Conservation (phyloP, 2,329 filamentous ascomycete genomes). For the Cryoendolithus antarcticus region DNA sequence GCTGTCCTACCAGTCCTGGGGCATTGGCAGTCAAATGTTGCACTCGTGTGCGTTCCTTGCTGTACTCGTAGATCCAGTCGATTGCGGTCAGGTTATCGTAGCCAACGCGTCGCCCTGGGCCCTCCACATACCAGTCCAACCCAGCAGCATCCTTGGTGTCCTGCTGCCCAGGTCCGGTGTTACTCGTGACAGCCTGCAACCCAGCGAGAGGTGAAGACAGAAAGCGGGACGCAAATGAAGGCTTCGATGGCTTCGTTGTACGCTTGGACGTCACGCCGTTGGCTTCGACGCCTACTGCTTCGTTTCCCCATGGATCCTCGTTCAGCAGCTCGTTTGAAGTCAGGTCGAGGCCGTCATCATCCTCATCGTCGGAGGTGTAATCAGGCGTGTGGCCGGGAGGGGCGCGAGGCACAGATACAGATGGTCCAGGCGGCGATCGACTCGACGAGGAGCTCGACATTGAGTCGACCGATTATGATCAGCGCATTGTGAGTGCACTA, state of each 20-base stretch:
- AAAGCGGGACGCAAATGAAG: slow-evolving; percentile 33
- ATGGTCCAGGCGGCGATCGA: slow-evolving; percentile 20
- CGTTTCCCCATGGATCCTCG: slow-evolving; percentile 12
- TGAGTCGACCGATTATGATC: slow-evolving; percentile 11
- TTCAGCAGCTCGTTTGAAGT: slow-evolving; percentile 38
- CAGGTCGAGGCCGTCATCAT: slow-evolving; percentile 25
- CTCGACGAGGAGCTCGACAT: slow-evolving; percentile 25
- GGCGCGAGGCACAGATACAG: slow-evolving; percentile 33
- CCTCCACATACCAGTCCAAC: slow-evolving; percentile 79
- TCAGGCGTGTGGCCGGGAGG: slow-evolving; percentile 22
- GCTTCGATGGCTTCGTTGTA: slow-evolving; percentile 39
- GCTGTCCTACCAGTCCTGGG: slow-evolving; percentile 58
- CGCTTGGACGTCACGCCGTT: slow-evolving; percentile 55
- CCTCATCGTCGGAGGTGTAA: slow-evolving; percentile 21
- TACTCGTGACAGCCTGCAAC: slow-evolving; percentile 20
- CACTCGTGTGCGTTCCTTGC: slow-evolving; percentile 81
- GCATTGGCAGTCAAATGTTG: slow-evolving; percentile 60
- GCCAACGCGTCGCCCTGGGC: slow-evolving; percentile 75
- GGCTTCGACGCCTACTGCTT: background rate
- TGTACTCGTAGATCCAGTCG: slow-evolving; percentile 99
- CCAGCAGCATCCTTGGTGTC: slow-evolving; percentile 33
- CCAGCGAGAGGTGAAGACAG: slow-evolving; percentile 28
- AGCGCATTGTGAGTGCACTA: background rate
- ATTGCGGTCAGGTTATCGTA: slow-evolving; percentile 97
- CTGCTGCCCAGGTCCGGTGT: slow-evolving; percentile 18